Evolutionary conservation across 75 land plant species (phyloP), one percentile per base, ranked within the genome.

Genomic region (Chamaecyparis obtusa): DNA sequence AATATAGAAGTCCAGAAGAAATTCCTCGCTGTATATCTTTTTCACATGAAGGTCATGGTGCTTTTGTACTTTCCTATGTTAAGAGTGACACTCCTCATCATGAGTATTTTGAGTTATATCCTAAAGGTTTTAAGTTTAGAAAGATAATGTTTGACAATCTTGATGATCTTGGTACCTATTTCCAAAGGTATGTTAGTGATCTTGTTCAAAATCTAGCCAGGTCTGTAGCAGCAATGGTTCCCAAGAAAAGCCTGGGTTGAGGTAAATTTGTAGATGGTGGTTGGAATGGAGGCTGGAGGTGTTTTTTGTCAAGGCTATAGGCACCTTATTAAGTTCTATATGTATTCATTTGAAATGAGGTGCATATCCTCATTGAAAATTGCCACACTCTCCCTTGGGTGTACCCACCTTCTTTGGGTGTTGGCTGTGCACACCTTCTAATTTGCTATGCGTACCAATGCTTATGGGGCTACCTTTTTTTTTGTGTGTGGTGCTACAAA

Each of bases 21-120:
- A 96, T 98, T 83, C 94, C 93, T 19, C 95, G 95, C 86, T 90
- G 89, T 86, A 91, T 98, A 89, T 98, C 97, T 32, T 89, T 98
- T 5, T 93, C 92, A 48, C 95, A 95, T 91, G 99, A 98, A 84
- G 94, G 95, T 89, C 99, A 99, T n/a, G 99, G 99, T 43, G 95
- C 96, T 1, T 96, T 98, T 89, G 91, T 93, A 77, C 89, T 98
- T 64, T 93, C 96, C 2, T 98, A 96, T 77, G 93, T 98, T 55
- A 86, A 94, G 85, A 93, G 96, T 79, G 95, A 92, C n/a, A n/a
- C n/a, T 89, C 92, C 95, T 3, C 99, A 95, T 83, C 99, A 95
- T 87, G 99, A 95, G 83, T 95, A 98, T 85, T 88, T 98, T 79
- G 94, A 94, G 48, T 71, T 95, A 19, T 95, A 94, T 86, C 99